Evolutionary conservation across 345 rosid genomes (phyloP).

Genomic region (Syzygium grande): DNA sequence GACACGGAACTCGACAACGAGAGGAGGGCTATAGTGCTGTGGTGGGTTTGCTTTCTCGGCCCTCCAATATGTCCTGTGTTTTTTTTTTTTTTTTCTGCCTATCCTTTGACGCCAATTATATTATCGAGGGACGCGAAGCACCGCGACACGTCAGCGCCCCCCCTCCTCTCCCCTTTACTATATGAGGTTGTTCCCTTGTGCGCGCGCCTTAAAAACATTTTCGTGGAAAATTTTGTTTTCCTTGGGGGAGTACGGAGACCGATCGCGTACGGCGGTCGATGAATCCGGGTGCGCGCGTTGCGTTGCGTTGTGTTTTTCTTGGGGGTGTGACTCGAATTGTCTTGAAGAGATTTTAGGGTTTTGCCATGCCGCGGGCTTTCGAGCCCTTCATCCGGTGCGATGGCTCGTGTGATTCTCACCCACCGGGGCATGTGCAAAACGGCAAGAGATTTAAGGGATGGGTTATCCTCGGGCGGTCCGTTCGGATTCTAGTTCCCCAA

Average conservation of each 20-base stretch:
- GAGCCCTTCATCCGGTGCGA: background rate
- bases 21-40: background rate
- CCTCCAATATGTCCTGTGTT: too few relatives aligned
- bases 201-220: background rate
- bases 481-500: background rate
- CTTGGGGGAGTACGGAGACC: background rate
- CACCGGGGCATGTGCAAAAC: background rate
- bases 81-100: background rate
- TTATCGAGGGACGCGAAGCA: background rate
- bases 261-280: background rate
- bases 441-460: background rate
- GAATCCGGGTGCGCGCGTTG: background rate
- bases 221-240: background rate
- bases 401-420: background rate
- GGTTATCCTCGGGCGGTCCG: background rate
- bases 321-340: background rate
- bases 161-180: rapidly evolving
- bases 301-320: background rate
- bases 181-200: background rate
- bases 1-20: background rate
- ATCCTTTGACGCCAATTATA: background rate
- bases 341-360: background rate
- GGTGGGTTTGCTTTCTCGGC: too few relatives aligned
- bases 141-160: background rate
- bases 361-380: background rate